A percentile compares a stretch with the other conserved stretches of the same genome.
Evolutionary conservation across 2,329 filamentous ascomycete genomes (phyloP).

Genomic region (Fusarium clavum): DNA sequence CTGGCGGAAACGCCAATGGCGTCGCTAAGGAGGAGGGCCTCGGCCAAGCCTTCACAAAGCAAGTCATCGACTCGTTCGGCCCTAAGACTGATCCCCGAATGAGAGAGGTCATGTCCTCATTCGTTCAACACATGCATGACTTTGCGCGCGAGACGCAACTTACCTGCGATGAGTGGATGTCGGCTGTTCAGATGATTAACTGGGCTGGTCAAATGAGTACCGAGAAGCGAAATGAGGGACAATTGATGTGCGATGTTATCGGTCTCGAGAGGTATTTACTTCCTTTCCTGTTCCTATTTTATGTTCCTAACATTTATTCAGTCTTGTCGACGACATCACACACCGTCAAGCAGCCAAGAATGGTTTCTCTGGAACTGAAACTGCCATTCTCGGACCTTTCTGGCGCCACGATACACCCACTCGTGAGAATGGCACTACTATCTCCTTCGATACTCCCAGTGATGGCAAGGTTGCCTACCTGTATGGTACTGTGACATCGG

Average conservation of each 20-base stretch:
- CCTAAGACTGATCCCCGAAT: conserved; percentile 76
- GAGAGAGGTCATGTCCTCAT: conserved; percentile 72
- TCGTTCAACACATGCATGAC: conserved; percentile 82
- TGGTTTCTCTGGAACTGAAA: conserved; percentile 69
- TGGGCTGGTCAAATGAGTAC: conserved; percentile 76
- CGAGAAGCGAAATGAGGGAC: conserved; percentile 77
- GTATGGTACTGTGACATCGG: conserved; percentile 69
- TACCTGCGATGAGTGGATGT: conserved; percentile 83
- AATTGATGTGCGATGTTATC: conserved; percentile 78
- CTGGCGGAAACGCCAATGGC: conserved; percentile 57
- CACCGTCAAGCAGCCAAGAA: conserved; percentile 65
- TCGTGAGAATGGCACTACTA: conserved; percentile 75
- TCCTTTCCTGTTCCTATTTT: rapidly evolving
- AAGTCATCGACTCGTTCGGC: conserved; percentile 79
- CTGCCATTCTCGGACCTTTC: conserved; percentile 87
- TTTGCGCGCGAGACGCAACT: conserved; percentile 84
- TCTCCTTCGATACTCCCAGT: conserved; percentile 65
- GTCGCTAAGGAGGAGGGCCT: conserved; percentile 42
- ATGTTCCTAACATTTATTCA: conserved; percentile 27
- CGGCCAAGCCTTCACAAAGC: conserved; percentile 72
- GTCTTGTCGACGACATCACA: conserved; percentile 83
- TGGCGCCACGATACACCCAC: conserved; percentile 79
- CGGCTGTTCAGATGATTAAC: conserved; percentile 69
- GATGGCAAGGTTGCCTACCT: conserved; percentile 68
- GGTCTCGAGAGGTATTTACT: conserved; percentile 72